These are phyloP conservation scores for Vigna mungo DNA, from an alignment of 306 rosid species.

Conservation along the genomic window DNA sequence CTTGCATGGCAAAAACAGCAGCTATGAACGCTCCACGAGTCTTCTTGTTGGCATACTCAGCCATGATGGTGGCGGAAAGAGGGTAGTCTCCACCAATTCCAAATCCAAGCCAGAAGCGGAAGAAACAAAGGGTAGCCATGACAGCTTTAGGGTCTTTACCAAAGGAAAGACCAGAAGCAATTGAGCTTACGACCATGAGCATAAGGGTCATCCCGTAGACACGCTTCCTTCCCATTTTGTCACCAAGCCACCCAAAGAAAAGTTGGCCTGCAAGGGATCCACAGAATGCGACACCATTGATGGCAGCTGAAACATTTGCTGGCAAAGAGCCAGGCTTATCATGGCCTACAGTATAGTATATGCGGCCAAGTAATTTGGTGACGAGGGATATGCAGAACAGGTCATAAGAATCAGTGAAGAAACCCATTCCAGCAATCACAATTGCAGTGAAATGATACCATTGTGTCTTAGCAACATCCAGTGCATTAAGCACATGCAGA, in stretches of 20 bases:
- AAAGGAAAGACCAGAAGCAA: constrained; percentile 83
- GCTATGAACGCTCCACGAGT: constrained; percentile 90
- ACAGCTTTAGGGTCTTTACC: constrained; percentile 62
- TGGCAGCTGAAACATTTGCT: constrained; percentile 71
- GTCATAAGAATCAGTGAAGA: constrained; percentile 90
- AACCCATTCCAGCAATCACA: constrained; percentile 92
- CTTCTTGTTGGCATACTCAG: constrained; percentile 88
- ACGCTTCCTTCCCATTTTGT: constrained; percentile 82
- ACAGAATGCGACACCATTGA: constrained; percentile 86
- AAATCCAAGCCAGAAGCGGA: constrained; percentile 90
- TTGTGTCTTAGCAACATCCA: constrained; percentile 88
- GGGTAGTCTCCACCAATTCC: constrained; percentile 98
- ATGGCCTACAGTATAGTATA: constrained; percentile 63
- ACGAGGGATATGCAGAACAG: constrained; percentile 92
- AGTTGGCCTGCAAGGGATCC: constrained; percentile 91
- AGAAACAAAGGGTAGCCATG: constrained; percentile 77
- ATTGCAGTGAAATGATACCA: constrained; percentile 94
- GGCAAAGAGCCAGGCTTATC: constrained; percentile 70
- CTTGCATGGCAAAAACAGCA: constrained; percentile 97
- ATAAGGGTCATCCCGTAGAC: constrained; percentile 91
- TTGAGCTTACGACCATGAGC: constrained; percentile 81
- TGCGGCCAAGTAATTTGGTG: constrained; percentile 79
- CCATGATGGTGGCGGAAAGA: constrained; percentile 94
- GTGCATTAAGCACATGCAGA: constrained; percentile 71
- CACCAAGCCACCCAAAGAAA: constrained; percentile 97